Evolutionary conservation across 192 early-diverging fungal genomes (phyloP), one percentile per base, ranked within the genome.

Genomic region (Backusella westeae): DNA sequence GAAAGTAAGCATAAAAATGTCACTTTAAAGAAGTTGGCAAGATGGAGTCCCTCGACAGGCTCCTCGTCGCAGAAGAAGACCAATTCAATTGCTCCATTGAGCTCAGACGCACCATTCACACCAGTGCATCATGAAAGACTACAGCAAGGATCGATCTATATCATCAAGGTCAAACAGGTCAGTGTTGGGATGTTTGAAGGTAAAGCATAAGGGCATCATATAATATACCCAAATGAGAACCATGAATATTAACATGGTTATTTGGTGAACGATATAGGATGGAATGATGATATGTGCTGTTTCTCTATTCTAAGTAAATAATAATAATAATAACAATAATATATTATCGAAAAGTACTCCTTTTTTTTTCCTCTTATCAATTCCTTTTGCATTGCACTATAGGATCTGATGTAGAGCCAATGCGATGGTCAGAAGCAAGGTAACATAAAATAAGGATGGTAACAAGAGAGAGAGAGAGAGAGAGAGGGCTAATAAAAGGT

Each of bases 271-370:
- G 15, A 34, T 15, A 38, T 81, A 81, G 80, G 82, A 9, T 83
- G 82, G 82, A 76, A 83, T 44, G 82, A 83, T 75, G 78, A 83
- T 70, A 79, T 83, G 75, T 83, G 82, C 38, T 83, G 82, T 36
- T 83, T 79, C 72, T 77, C 75, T 66, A 66, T 83, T 42, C 70
- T 83, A 32, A 71, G 82, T 77, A 77, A 81, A 69, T 77, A 44
- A 19, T 39, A 38, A 5, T 15, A 59, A 9, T 39, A 32, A 32
- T 2, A 32, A 32, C 1, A 39, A 39, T 39, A 39, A 49, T 49
- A 49, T n/a, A 49, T 10, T 34, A 65, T 77, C 14, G 26, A 39
- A 8, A 42, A 38, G 14, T 63, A 29, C 56, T 26, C 56, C n/a
- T 63, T 21, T 26, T 69, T 32, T 38, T 67, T 41, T n/a, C 29